These are phyloP conservation scores for Aureobasidium sp. DNA, from an alignment of 2,329 filamentous ascomycete species.

Conservation along the genomic window DNA sequence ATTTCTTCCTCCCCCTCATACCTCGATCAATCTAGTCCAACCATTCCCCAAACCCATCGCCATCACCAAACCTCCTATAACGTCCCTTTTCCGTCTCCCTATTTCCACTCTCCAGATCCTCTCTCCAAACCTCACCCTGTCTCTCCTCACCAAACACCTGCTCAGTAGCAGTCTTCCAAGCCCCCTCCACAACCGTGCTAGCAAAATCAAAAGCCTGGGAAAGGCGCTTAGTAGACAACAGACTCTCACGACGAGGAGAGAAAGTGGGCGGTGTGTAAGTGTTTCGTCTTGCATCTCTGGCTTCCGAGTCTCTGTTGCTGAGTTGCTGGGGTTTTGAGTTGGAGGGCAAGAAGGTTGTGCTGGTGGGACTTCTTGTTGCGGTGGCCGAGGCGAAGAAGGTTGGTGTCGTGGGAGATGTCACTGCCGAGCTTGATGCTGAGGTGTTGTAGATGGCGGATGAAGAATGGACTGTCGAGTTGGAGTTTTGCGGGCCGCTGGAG, in stretches of 20 bases:
- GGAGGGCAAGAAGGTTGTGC: not conserved
- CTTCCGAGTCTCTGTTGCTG: not conserved
- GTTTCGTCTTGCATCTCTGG: not conserved
- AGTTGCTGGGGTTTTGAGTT: not conserved
- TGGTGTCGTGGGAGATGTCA: not conserved
- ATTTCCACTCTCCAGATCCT: not conserved
- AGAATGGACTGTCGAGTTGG: not conserved
- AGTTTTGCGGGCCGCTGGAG: not conserved
- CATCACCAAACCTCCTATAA: slow-evolving; percentile 5
- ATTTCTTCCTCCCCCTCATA: too few relatives aligned
- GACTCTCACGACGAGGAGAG: not conserved
- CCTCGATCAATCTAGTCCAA: slow-evolving; percentile 9
- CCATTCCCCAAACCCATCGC: not conserved
- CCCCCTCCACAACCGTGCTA: not conserved
- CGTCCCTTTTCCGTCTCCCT: not conserved
- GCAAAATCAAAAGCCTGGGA: not conserved
- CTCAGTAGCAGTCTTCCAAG: not conserved
- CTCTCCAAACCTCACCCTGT: not conserved
- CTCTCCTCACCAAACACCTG: not conserved
- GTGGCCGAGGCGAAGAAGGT: not conserved
- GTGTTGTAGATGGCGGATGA: not conserved
- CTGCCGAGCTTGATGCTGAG: not conserved
- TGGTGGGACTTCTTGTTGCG: not conserved
- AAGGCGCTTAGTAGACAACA: not conserved
- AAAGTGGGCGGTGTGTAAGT: slow-evolving; percentile 5